Evolutionary conservation across 1,284 basidiomycete species (phyloP).

Genomic region (Ceratorhiza oryzae-sativae): DNA sequence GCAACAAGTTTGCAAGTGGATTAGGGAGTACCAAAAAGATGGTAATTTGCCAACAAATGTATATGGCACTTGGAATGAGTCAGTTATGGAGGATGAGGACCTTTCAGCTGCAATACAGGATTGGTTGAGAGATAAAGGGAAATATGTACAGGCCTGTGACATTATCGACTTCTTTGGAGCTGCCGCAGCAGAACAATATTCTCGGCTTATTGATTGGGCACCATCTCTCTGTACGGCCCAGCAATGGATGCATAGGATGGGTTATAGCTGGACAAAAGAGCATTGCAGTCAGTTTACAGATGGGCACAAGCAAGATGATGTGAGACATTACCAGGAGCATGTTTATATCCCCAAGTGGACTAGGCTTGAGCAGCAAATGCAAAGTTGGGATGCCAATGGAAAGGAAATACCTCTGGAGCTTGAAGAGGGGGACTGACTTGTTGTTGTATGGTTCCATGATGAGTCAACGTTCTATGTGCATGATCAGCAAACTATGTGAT

Average conservation of each 20-base stretch:
- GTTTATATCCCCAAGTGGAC: slow-evolving; percentile 34
- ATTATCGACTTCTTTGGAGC: slow-evolving; percentile 3
- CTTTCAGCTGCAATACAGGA: not conserved
- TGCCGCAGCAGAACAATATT: not conserved
- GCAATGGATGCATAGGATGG: slow-evolving; percentile 23
- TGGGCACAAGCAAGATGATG: slow-evolving; percentile 38
- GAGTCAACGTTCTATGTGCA: slow-evolving; percentile 55
- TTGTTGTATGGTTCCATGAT: slow-evolving; percentile 48
- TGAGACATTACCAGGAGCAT: slow-evolving; percentile 32
- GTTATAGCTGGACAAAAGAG: slow-evolving; percentile 16
- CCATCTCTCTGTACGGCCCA: slow-evolving; percentile 31
- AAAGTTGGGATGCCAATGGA: slow-evolving; percentile 7
- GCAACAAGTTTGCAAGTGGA: not conserved
- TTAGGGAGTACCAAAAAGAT: not conserved
- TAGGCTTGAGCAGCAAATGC: slow-evolving; percentile 9
- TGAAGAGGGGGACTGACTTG: slow-evolving; percentile 42
- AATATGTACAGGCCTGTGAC: not conserved
- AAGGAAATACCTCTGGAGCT: slow-evolving; percentile 23
- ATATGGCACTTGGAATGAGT: slow-evolving; percentile 26
- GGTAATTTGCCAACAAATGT: slow-evolving; percentile 9
- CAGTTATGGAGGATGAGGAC: slow-evolving; percentile 28
- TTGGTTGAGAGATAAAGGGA: not conserved
- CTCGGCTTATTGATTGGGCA: not conserved
- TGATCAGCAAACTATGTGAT: slow-evolving; percentile 49
- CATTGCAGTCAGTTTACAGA: slow-evolving; percentile 9